Evolutionary conservation across 2,329 filamentous ascomycete genomes (phyloP), one percentile per base, ranked within the genome.

Genomic region (Penicillium thymicola): DNA sequence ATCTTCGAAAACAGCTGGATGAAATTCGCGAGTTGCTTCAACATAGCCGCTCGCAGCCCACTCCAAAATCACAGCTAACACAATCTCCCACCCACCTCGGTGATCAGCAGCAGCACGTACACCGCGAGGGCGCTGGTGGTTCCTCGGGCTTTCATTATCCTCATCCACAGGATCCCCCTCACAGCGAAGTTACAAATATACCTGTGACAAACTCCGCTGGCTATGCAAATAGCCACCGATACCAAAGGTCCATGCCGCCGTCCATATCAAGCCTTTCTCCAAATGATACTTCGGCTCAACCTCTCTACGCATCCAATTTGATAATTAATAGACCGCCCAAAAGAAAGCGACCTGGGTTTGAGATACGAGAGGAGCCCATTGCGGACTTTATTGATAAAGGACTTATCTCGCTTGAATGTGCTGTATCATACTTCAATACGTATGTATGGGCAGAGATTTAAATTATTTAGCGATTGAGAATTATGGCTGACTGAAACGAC

Each of bases 351-450:
- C 70, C 70, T 25, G 69, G 67, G 0, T 73, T 73, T 56, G 70
- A 73, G 48, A 60, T 75, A 25, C 65, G 67, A 21, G 62, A 70
- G 16, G 67, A 70, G n/a, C 63, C 68, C 2, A 65, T 75, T 5
- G 61, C 64, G 7, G 72, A 75, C 57, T 75, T 76, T 36, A 68
- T 73, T 46, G 65, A 60, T 7, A 69, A 69, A 51, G 72, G 72
- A 0, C 55, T 75, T 4, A 70, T 76, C 21, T 70, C 68, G 4
- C 46, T 63, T 10, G 71, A 72, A 23, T 63, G 69, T 54, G 73
- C 73, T 11, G 49, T 69, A 37, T 66, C 66, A 5, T 72, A 64
- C 53, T 75, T 74, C 48, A 60, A 65, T 37, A 70, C 69, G 70
- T 72, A 55, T 28, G 66, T 62, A 30, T 18, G 9, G 30, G 18